These are phyloP conservation scores for Paulownia fortunei DNA, from an alignment of 257 asterid species.

Conservation along the genomic window DNA sequence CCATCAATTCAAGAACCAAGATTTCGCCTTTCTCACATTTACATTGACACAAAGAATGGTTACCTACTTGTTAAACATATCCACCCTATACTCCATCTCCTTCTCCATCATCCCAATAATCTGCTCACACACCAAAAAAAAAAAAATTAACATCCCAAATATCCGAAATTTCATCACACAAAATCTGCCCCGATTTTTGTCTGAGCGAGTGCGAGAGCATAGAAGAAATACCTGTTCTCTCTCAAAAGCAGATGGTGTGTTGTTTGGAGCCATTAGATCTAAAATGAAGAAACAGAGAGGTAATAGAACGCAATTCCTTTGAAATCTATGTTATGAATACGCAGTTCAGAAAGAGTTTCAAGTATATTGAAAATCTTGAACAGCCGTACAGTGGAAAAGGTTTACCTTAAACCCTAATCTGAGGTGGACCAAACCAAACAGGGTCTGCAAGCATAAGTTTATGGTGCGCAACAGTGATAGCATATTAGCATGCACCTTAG, in stretches of 20 bases:
- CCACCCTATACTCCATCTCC: slow-evolving; percentile 85
- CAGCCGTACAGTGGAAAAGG: background rate
- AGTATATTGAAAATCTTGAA: slow-evolving; percentile 1
- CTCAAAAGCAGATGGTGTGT: slow-evolving; percentile 47
- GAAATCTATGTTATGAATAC: background rate
- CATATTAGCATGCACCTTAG: slow-evolving; percentile 17
- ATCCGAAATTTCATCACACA: background rate
- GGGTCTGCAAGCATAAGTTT: no score
- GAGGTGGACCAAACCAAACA: slow-evolving; percentile 25
- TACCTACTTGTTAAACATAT: slow-evolving; percentile 78
- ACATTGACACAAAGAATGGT: slow-evolving; percentile 11
- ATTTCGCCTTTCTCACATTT: background rate
- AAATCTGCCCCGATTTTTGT: background rate
- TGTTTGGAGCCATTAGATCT: slow-evolving; percentile 61
- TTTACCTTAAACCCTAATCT: slow-evolving; percentile 36
- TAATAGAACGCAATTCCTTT: background rate
- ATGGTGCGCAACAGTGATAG: background rate
- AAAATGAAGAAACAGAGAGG: background rate
- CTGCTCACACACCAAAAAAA: slow-evolving; percentile 36
- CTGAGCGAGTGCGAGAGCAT: background rate
- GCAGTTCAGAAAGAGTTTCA: background rate
- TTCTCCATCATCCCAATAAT: slow-evolving; percentile 76
- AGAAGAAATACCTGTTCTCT: slow-evolving; percentile 62
- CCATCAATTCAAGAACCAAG: background rate
- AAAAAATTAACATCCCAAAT: background rate